Evolutionary conservation across 2,329 filamentous ascomycete species (phyloP).

Genomic region (Ophiostoma montium): DNA sequence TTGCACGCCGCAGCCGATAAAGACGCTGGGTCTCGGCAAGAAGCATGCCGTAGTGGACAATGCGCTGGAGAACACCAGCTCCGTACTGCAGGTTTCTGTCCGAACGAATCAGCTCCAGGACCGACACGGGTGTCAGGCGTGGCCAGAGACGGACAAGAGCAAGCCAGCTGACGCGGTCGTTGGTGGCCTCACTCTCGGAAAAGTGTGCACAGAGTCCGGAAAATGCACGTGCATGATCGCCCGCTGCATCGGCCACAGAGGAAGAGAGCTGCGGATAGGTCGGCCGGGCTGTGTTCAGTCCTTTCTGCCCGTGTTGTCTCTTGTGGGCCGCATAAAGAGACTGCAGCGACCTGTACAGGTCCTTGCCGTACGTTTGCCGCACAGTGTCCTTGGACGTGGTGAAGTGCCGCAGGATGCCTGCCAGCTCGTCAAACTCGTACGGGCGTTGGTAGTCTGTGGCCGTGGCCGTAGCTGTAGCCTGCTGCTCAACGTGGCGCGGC

Average conservation of each 20-base stretch:
- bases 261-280: too few species aligned
- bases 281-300: not conserved
- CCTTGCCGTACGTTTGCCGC: not conserved
- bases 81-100: slow-evolving; percentile 19
- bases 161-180: slow-evolving; percentile 23
- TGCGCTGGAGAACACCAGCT: slow-evolving; percentile 20
- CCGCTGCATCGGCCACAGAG: too few species aligned
- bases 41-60: slow-evolving; percentile 29
- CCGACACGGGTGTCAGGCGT: slow-evolving; percentile 23
- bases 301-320: not conserved
- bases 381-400: not conserved
- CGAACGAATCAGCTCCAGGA: slow-evolving; percentile 34
- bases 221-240: too few species aligned
- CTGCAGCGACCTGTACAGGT: not conserved
- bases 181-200: not conserved
- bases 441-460: not conserved
- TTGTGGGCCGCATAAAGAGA: not conserved
- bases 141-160: slow-evolving; percentile 30
- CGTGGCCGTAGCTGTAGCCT: not conserved
- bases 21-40: slow-evolving; percentile 32
- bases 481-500: too few species aligned
- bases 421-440: not conserved
- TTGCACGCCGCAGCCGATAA: slow-evolving; percentile 25
- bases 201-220: not conserved
- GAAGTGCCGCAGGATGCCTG: not conserved